Conservation (phyloP, 257 asterid genomes). For the Eustoma russellianum region DNA sequence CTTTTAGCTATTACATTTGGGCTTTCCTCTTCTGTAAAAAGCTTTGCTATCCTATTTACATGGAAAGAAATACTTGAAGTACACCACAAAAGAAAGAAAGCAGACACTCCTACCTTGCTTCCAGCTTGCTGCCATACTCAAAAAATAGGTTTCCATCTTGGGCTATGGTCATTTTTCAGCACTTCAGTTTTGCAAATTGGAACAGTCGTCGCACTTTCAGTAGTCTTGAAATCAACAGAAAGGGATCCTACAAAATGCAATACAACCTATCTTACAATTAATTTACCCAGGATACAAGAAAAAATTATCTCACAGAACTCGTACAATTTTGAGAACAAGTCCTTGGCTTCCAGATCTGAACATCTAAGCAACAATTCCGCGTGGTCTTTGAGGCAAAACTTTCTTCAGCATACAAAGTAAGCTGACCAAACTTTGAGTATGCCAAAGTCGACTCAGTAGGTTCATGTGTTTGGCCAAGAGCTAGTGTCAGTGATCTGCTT, state of each 20-base stretch:
- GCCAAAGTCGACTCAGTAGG: conserved; percentile 31
- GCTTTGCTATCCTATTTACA: too few species aligned
- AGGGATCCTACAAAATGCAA: conserved; percentile 75
- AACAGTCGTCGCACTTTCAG: conserved; percentile 55
- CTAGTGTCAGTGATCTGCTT: conserved; percentile 47
- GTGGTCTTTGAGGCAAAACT: conserved; percentile 71
- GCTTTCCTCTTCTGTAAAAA: too few species aligned
- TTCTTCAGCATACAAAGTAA: conserved; percentile 75
- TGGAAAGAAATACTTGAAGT: too few species aligned
- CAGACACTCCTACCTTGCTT: conserved; percentile 61
- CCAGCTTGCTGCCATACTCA: conserved; percentile 92
- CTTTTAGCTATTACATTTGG: too few species aligned
- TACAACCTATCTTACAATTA: conserved; percentile 11
- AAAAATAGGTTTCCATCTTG: conserved; percentile 70
- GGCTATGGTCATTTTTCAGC: conserved; percentile 67
- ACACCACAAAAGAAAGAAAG: neutral
- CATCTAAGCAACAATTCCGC: conserved; percentile 74
- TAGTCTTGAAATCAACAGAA: conserved; percentile 66
- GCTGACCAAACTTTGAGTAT: conserved; percentile 46
- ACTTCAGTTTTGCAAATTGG: conserved; percentile 99
- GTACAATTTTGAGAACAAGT: conserved; percentile 90
- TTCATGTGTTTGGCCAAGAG: conserved; percentile 41
- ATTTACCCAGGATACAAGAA: conserved; percentile 13
- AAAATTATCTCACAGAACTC: conserved; percentile 11
- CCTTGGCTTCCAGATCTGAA: conserved; percentile 83